phyloP scores from a whole-genome alignment of 331 rosid genomes.

The Saraca asoca region DNA sequence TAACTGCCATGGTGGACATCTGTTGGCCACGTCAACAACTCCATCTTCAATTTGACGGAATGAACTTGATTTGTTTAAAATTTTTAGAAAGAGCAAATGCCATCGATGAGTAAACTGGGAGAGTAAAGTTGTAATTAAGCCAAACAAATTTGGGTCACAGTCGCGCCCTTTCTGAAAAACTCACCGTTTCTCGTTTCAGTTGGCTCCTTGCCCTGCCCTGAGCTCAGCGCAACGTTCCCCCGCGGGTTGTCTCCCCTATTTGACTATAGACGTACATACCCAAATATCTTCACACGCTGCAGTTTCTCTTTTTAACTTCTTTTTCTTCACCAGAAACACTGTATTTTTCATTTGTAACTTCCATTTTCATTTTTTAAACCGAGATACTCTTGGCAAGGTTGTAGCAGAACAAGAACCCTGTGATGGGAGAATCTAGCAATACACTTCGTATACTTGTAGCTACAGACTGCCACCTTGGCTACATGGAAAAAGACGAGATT shows the following conservation, averaged over 20 bases:
- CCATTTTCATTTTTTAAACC: too few species aligned
- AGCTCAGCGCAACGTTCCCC: slow-evolving; percentile 1
- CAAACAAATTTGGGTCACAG: neutral
- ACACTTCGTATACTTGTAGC: slow-evolving; percentile 86
- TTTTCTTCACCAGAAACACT: neutral
- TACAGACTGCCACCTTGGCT: slow-evolving; percentile 93
- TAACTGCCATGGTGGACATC: too few species aligned
- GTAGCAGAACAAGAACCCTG: neutral
- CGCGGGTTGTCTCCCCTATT: neutral
- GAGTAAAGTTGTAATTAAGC: too few species aligned
- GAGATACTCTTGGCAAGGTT: neutral
- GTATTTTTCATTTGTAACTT: too few species aligned
- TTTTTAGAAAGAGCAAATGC: too few species aligned
- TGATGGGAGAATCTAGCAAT: slow-evolving; percentile 56
- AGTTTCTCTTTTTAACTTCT: neutral
- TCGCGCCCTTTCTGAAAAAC: neutral
- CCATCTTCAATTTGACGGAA: too few species aligned
- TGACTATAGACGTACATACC: neutral
- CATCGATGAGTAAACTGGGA: too few species aligned
- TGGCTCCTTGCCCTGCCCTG: neutral
- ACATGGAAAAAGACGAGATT: slow-evolving; percentile 95
- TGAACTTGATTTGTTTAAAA: too few species aligned
- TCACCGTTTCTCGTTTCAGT: neutral
- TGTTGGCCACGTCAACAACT: too few species aligned
- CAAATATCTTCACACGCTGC: slow-evolving; percentile 21